Conservation (phyloP, 2,329 filamentous ascomycete genomes). For the Ophiostoma perfectum region DNA sequence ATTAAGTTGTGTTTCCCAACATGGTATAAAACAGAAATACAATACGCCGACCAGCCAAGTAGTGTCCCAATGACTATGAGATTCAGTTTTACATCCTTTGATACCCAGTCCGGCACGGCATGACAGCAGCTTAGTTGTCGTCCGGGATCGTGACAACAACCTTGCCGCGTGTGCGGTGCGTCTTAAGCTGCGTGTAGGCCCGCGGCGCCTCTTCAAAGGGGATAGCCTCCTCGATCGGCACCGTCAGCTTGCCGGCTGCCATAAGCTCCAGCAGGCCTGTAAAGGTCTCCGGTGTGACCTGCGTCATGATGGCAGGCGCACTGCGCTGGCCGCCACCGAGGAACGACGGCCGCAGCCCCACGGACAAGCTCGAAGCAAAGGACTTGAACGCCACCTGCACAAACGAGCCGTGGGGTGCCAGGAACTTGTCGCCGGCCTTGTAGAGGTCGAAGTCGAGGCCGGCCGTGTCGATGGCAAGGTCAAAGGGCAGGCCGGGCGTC, state of each 20-base stretch:
- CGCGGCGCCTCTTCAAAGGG: constrained; percentile 27
- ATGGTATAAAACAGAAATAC: too few relatives aligned
- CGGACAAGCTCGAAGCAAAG: background rate
- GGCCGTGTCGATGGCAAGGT: constrained; percentile 31
- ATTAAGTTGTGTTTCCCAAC: too few relatives aligned
- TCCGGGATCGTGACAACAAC: constrained; percentile 27
- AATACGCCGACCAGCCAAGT: too few relatives aligned
- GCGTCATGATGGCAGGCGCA: constrained; percentile 22
- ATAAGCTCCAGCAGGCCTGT: constrained; percentile 29
- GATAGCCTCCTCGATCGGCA: constrained; percentile 28
- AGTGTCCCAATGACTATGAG: too few relatives aligned
- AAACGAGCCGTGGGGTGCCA: constrained; percentile 27
- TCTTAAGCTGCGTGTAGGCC: constrained; percentile 28
- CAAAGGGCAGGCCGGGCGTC: constrained; percentile 25
- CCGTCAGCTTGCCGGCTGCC: constrained; percentile 28
- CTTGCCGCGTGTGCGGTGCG: constrained; percentile 27
- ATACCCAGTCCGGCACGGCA: too few relatives aligned
- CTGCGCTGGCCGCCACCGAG: constrained; percentile 25
- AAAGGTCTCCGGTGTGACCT: constrained; percentile 17
- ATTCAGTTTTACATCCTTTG: too few relatives aligned
- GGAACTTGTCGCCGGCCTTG: constrained; percentile 24
- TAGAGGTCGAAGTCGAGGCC: constrained; percentile 28
- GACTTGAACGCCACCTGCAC: constrained; percentile 26
- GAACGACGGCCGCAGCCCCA: constrained; percentile 23
- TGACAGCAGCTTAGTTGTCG: background rate